A percentile compares a stretch with the other conserved stretches of the same genome.
Conservation (phyloP, 768 basidiomycete genomes). For the Trichaptum fuscoviolaceum region DNA sequence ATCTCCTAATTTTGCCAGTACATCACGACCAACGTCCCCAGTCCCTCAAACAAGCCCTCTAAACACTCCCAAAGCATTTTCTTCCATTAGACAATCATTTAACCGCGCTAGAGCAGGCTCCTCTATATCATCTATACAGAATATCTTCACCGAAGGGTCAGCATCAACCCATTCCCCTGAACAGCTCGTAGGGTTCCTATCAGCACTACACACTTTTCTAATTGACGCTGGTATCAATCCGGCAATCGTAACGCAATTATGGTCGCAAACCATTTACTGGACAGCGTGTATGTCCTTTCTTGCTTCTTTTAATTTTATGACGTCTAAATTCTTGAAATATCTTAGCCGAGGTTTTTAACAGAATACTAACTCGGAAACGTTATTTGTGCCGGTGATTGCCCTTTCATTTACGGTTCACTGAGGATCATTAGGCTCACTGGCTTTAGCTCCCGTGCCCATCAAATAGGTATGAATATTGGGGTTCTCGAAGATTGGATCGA, state of each 20-base stretch:
- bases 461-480: slow-evolving; percentile 83
- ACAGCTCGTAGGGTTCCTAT: slow-evolving; percentile 74
- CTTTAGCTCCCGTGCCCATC: slow-evolving; percentile 73
- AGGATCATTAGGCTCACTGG: slow-evolving; percentile 4
- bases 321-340: slow-evolving; percentile 12
- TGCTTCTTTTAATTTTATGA: slow-evolving; percentile 15
- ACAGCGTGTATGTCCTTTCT: slow-evolving; percentile 71
- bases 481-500: slow-evolving; percentile 91
- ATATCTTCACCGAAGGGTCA: slow-evolving; percentile 43
- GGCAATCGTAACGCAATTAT: slow-evolving; percentile 79
- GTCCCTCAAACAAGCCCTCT: slow-evolving; percentile 37
- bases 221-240: slow-evolving; percentile 89
- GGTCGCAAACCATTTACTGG: slow-evolving; percentile 99
- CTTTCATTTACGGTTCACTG: slow-evolving; percentile 1
- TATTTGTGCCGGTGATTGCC: slow-evolving; percentile 74
- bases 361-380: slow-evolving; percentile 85
- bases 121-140: slow-evolving; percentile 40
- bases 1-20: slow-evolving; percentile 42
- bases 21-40: slow-evolving; percentile 50
- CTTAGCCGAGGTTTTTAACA: slow-evolving; percentile 79
- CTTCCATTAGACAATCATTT: slow-evolving; percentile 65
- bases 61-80: slow-evolving; percentile 47
- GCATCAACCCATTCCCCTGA: slow-evolving; percentile 31
- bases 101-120: slow-evolving; percentile 44
- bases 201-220: slow-evolving; percentile 79